Evolutionary conservation across 352 stramenopile genomes (phyloP).

Genomic region (Globisporangium orthogonon): DNA sequence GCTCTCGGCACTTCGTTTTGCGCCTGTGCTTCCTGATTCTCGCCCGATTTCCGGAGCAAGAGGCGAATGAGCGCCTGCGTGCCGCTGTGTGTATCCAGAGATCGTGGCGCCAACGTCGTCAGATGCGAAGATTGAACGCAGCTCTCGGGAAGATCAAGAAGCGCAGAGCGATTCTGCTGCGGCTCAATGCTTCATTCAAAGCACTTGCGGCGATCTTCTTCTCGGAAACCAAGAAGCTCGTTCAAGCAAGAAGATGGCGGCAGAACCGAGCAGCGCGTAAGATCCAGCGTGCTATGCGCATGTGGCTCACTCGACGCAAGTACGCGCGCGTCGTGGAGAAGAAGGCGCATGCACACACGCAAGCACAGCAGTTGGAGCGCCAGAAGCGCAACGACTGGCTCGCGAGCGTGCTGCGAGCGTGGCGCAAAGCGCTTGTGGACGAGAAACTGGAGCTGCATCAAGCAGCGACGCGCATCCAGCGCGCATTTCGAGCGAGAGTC

Average conservation of each 20-base stretch:
- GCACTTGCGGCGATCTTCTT: slow-evolving; percentile 42
- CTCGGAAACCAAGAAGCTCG: slow-evolving; percentile 24
- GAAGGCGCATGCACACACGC: slow-evolving; percentile 14
- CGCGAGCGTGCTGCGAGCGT: slow-evolving; percentile 19
- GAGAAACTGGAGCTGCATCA: slow-evolving; percentile 14
- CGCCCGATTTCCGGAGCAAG: slow-evolving; percentile 24
- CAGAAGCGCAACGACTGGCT: slow-evolving; percentile 14
- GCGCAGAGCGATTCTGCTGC: slow-evolving; percentile 32
- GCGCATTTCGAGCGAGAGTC: slow-evolving; percentile 31
- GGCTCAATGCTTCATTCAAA: slow-evolving; percentile 34
- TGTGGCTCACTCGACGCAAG: slow-evolving; percentile 36
- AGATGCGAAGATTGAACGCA: slow-evolving; percentile 15
- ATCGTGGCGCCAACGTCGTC: slow-evolving; percentile 28
- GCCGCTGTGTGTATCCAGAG: slow-evolving; percentile 21
- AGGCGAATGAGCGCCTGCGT: slow-evolving; percentile 17
- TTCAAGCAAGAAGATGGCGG: slow-evolving; percentile 24
- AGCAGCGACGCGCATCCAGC: slow-evolving; percentile 40
- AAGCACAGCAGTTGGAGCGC: slow-evolving; percentile 6
- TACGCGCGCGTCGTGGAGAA: slow-evolving; percentile 35
- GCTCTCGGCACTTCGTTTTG: slow-evolving; percentile 32
- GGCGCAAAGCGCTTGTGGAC: slow-evolving; percentile 13
- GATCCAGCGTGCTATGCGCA: slow-evolving; percentile 36
- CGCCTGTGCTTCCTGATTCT: slow-evolving; percentile 53
- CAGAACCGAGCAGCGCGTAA: slow-evolving; percentile 30
- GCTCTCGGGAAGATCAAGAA: slow-evolving; percentile 28